These are phyloP conservation scores for Capsicum pubescens DNA, from an alignment of 257 asterid genomes.

Conservation along the genomic window DNA sequence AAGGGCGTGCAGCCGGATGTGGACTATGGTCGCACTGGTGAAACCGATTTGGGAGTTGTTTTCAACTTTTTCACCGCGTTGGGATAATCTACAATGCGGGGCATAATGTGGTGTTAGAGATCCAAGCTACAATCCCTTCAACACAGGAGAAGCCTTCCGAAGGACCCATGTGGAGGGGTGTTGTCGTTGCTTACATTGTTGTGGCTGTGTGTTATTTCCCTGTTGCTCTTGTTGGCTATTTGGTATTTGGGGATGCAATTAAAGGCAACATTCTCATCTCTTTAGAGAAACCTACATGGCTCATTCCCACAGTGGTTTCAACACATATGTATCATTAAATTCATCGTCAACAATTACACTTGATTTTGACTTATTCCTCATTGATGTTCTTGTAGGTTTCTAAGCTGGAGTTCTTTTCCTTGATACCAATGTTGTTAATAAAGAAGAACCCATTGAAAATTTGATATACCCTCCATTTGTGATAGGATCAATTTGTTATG, in stretches of 20 bases:
- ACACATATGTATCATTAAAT: too few relatives aligned
- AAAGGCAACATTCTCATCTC: constrained; percentile 65
- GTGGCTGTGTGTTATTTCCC: constrained; percentile 95
- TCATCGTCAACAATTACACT: too few relatives aligned
- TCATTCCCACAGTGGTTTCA: constrained; percentile 38
- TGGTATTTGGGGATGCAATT: constrained; percentile 62
- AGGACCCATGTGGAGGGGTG: constrained; percentile 94
- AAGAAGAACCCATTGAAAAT: too few relatives aligned
- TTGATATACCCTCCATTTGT: too few relatives aligned
- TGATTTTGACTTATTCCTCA: too few relatives aligned
- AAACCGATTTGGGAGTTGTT: constrained; percentile 57
- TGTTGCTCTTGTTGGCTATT: constrained; percentile 82
- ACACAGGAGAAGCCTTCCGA: constrained; percentile 91
- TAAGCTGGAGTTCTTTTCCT: too few relatives aligned
- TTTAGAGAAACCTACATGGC: constrained; percentile 72
- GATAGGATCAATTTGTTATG: too few relatives aligned
- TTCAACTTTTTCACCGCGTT: constrained; percentile 77
- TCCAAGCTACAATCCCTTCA: constrained; percentile 95
- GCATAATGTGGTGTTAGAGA: constrained; percentile 91
- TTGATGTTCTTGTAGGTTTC: too few relatives aligned
- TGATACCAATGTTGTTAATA: too few relatives aligned
- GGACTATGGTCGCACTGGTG: constrained; percentile 62
- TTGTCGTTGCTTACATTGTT: constrained; percentile 79
- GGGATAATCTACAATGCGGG: constrained; percentile 73
- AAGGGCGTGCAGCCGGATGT: constrained; percentile 50